Conservation (phyloP, 140 eudicot genomes). For the Bidens hawaiensis region DNA sequence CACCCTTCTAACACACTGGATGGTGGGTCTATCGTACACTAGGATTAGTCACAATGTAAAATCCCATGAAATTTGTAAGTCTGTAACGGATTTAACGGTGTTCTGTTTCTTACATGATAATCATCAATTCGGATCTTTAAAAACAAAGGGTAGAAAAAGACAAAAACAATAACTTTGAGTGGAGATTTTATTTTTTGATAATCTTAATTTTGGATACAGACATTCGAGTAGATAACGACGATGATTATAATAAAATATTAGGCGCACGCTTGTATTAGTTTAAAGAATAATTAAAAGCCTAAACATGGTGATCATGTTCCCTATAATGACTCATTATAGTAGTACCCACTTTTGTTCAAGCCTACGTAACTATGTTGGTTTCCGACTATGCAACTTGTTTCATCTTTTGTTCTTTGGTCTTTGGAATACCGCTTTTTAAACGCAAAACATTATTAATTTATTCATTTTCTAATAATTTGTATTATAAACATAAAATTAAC, state of each 20-base stretch:
- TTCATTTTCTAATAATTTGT: background rate
- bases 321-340: background rate
- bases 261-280: background rate
- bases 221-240: background rate
- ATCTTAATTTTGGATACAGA: background rate
- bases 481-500: too few relatives aligned
- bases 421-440: background rate
- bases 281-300: background rate
- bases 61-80: too few relatives aligned
- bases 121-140: too few relatives aligned
- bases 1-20: too few relatives aligned
- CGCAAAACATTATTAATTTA: background rate
- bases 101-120: too few relatives aligned
- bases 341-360: slow-evolving; percentile 4
- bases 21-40: too few relatives aligned
- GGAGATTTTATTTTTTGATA: background rate
- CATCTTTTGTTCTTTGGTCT: background rate
- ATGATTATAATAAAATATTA: background rate
- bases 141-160: too few relatives aligned
- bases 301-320: slow-evolving; percentile 3
- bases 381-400: slow-evolving; percentile 2
- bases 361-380: slow-evolving; percentile 2
- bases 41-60: too few relatives aligned
- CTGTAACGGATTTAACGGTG: too few relatives aligned
- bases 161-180: background rate